These are phyloP conservation scores for Starmerella asiatica DNA, from an alignment of 805 yeast species.

Conservation along the genomic window DNA sequence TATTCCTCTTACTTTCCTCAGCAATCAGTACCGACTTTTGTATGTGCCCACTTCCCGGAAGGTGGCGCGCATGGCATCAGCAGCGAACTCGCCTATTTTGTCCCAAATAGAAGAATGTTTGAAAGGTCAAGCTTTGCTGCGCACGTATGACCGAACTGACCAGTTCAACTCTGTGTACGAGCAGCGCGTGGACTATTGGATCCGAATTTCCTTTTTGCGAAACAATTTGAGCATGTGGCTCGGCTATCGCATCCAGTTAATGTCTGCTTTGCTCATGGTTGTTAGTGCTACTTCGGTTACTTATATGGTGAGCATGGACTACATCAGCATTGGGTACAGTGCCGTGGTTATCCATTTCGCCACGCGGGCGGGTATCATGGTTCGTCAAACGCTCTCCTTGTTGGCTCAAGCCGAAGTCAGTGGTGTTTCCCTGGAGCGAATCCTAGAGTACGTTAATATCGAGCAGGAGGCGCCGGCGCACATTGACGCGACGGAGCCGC, in stretches of 20 bases:
- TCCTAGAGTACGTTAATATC: slow-evolving; percentile 67
- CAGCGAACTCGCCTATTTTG: slow-evolving; percentile 61
- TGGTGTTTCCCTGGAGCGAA: slow-evolving; percentile 74
- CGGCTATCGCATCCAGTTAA: slow-evolving; percentile 70
- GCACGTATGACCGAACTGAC: slow-evolving; percentile 52
- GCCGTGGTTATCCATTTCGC: slow-evolving; percentile 85
- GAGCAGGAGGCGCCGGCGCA: slow-evolving; percentile 73
- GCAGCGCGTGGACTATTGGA: slow-evolving; percentile 22
- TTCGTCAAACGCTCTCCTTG: slow-evolving; percentile 85
- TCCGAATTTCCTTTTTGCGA: slow-evolving; percentile 47
- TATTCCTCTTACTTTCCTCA: slow-evolving; percentile 41
- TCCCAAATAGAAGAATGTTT: slow-evolving; percentile 73
- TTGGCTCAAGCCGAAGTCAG: slow-evolving; percentile 87
- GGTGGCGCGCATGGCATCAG: slow-evolving; percentile 54
- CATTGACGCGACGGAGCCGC: slow-evolving; percentile 55
- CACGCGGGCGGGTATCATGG: slow-evolving; percentile 67
- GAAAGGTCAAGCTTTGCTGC: slow-evolving; percentile 59
- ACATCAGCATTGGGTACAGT: slow-evolving; percentile 67
- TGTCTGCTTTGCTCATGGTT: slow-evolving; percentile 70
- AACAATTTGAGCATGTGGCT: slow-evolving; percentile 84
- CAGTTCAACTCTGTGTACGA: slow-evolving; percentile 39
- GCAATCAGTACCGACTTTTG: slow-evolving; percentile 51
- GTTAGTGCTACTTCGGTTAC: slow-evolving; percentile 68
- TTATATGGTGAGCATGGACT: slow-evolving; percentile 43
- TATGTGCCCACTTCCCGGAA: slow-evolving; percentile 64